Evolutionary conservation across 768 basidiomycete genomes (phyloP).

Genomic region (Boletus tylopilopsis): DNA sequence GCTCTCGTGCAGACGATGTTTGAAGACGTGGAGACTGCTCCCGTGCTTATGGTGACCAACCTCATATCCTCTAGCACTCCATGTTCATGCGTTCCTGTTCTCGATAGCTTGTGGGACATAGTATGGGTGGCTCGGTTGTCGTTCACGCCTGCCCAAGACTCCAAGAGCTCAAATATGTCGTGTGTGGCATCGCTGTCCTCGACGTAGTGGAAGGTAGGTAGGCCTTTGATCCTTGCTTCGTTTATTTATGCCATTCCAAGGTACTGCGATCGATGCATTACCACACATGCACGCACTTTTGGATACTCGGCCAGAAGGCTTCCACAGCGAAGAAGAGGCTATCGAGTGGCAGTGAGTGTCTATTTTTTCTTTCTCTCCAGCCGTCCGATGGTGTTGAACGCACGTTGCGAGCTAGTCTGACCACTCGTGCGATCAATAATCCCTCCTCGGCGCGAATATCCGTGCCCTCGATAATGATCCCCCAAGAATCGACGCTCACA

Average conservation of each 20-base stretch:
- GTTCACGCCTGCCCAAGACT: constrained; percentile 66
- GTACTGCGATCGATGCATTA: constrained; percentile 89
- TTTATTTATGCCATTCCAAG: constrained; percentile 34
- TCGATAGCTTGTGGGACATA: constrained; percentile 84
- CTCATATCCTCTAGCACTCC: neutral
- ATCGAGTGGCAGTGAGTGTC: constrained; percentile 98
- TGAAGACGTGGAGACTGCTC: constrained; percentile 56
- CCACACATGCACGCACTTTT: constrained; percentile 90
- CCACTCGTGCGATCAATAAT: constrained; percentile 81
- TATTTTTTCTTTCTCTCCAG: constrained; percentile 9
- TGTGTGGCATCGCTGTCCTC: constrained; percentile 76
- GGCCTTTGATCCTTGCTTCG: neutral
- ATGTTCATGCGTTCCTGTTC: neutral
- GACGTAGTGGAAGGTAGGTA: constrained; percentile 86
- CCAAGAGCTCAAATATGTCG: constrained; percentile 60
- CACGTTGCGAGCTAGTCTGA: constrained; percentile 45
- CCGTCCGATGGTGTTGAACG: neutral
- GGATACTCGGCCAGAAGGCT: constrained; percentile 80
- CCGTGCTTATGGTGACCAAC: constrained; percentile 62
- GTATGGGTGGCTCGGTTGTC: constrained; percentile 93
- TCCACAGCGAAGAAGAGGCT: constrained; percentile 77
- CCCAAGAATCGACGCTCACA: constrained; percentile 36
- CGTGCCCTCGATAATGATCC: constrained; percentile 72
- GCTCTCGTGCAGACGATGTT: constrained; percentile 67
- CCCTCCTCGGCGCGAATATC: constrained; percentile 81